Evolutionary conservation across 371 early-diverging fungal species (phyloP), one percentile per base, ranked within the genome.

Genomic region (Actinomucor elegans): DNA sequence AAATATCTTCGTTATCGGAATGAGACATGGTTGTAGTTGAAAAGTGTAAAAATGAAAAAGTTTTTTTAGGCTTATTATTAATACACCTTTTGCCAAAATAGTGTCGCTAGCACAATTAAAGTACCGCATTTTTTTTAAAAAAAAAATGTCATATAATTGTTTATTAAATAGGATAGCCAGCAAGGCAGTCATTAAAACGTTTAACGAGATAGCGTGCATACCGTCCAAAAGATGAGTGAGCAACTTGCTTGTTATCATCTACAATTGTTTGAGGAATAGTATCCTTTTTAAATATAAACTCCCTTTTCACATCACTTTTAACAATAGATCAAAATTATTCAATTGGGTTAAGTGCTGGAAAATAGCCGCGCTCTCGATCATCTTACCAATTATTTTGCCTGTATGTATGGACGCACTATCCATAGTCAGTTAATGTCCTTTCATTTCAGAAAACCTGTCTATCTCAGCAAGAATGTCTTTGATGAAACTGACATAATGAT

Each of bases 1-100:
- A 84, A 27, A 81, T 50, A 55, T 77, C 78, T 50, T 77, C 79
- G 23, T 38, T 23, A 14, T 50, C 51, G 2, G 51, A 40, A 31
- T 50, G 40, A 28, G 23, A 27, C 51, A 50, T 50, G 6, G 10
- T 24, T 15, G 7, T 21, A 35, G 1, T 5, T 35, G 5, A 26
- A 14, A 24, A 34, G 12, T 14, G 45, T 20, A 29, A 45, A 45
- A 45, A 29, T 5, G 5, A 31, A 31, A 31, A 31, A 5, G 31
- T 31, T 31, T 31, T 31, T 31, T 37, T 37, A n/a, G n/a, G n/a
- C n/a, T n/a, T n/a, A n/a, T n/a, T n/a, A n/a, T n/a, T n/a, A n/a
- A n/a, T n/a, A n/a, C n/a, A n/a, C n/a, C n/a, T n/a, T n/a, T n/a
- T n/a, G n/a, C n/a, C n/a, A n/a, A n/a, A n/a, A n/a, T n/a, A n/a